These are phyloP conservation scores for Carex cristatella DNA, from an alignment of 176 grass and related monocot species.

Conservation along the genomic window DNA sequence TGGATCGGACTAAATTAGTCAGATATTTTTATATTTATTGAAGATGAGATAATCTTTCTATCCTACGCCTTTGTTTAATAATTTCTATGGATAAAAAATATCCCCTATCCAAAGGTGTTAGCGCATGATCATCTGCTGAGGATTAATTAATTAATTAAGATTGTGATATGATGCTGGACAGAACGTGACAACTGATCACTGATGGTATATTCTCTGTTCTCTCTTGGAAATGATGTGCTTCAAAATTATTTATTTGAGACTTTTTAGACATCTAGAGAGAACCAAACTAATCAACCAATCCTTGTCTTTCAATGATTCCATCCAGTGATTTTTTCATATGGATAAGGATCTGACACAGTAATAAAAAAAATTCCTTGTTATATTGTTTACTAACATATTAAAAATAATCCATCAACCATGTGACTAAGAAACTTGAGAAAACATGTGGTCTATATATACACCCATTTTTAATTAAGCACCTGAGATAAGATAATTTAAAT, in stretches of 20 bases:
- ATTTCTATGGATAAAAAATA: background rate
- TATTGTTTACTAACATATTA: background rate
- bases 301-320: slow-evolving; percentile 6
- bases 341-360: slow-evolving; percentile 6
- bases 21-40: too few species aligned
- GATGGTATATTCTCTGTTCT: slow-evolving; percentile 12
- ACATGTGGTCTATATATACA: background rate
- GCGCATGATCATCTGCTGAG: background rate
- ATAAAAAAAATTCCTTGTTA: background rate
- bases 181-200: background rate
- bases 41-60: too few species aligned
- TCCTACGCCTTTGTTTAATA: too few species aligned
- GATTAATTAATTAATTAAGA: background rate
- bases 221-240: background rate
- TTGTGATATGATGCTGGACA: background rate
- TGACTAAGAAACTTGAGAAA: background rate
- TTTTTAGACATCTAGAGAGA: background rate
- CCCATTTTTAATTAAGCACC: background rate
- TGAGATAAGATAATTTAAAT: background rate
- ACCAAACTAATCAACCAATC: background rate
- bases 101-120: background rate
- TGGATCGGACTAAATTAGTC: too few species aligned
- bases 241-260: background rate
- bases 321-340: background rate
- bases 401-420: background rate